A percentile compares a stretch with the other conserved stretches of the same genome.
These are phyloP conservation scores for Cenococcum geophilum DNA, from an alignment of 495 filamentous ascomycete genomes.

Conservation along the genomic window DNA sequence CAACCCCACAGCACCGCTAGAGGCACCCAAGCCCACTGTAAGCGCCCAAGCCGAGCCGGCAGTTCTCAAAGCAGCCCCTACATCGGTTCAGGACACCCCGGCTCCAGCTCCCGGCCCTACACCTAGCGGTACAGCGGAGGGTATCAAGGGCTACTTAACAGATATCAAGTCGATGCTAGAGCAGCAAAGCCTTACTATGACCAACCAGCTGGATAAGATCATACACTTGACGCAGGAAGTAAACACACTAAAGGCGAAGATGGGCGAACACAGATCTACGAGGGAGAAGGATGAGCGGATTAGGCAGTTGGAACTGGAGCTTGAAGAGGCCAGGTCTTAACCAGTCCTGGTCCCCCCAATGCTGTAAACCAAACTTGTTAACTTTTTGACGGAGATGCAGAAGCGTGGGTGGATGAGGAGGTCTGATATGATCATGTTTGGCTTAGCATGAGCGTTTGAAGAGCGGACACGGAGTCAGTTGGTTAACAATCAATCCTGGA, in stretches of 20 bases:
- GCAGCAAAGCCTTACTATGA: constrained; percentile 57
- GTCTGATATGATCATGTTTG: constrained; percentile 1
- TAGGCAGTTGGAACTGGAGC: constrained; percentile 60
- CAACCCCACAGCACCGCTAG: constrained; percentile 34
- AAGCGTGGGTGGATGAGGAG: neutral
- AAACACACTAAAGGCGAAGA: constrained; percentile 60
- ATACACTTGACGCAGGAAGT: constrained; percentile 59
- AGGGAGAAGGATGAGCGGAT: constrained; percentile 59
- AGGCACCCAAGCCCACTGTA: constrained; percentile 34
- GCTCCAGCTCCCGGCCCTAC: constrained; percentile 30
- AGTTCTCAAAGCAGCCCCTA: constrained; percentile 7
- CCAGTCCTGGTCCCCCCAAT: neutral
- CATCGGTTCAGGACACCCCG: neutral
- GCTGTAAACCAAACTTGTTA: neutral
- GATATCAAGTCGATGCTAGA: constrained; percentile 62
- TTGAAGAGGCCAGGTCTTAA: constrained; percentile 49
- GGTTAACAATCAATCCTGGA: neutral
- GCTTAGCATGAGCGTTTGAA: constrained; percentile 7
- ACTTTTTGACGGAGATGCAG: neutral
- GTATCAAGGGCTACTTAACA: constrained; percentile 41
- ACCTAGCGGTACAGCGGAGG: constrained; percentile 29
- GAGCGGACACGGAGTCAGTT: neutral
- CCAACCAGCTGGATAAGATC: constrained; percentile 57
- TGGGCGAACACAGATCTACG: constrained; percentile 46
- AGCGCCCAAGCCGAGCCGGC: constrained; percentile 29